Evolutionary conservation across 495 filamentous ascomycete species (phyloP), one percentile per base, ranked within the genome.

Genomic region (Penicillium verhagenii): DNA sequence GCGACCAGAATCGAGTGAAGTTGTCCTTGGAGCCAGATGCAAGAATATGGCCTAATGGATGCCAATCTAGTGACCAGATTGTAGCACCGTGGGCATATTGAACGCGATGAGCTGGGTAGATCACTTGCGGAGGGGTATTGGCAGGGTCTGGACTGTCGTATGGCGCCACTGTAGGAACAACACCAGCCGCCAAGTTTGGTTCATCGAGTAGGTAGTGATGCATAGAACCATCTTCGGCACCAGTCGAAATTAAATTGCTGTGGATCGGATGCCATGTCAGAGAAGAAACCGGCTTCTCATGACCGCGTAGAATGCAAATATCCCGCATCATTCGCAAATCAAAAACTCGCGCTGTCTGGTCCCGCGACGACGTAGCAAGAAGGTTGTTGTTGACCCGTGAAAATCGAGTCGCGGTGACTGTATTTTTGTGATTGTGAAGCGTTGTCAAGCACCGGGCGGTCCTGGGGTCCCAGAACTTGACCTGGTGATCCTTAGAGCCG

Each of bases 1-100:
- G 84, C 13, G 91, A 89, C 94, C 94, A 98, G 75, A 98, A 98
- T 29, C 93, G 84, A 7, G 94, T 97, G 42, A 95, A 90, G 43
- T 93, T 87, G 70, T 98, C 94, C 68, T 98, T 98, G 2, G 93
- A 96, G 4, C 94, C 94, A n/a, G 94, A 96, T n/a, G 92, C 91
- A 23, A 98, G 80, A 54, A 98, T 93, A 63, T 98, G 94, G 19
- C 94, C 94, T 0, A 97, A 77, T 1, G 94, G 94, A 63, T 98
- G 94, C 90, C 94, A 98, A 75, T 96, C 91, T 20, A 98, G 78
- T 4, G 91, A 92, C 94, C 94, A 98, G 52, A 98, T 93, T 9
- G 92, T 87, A 59, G 90, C 92, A 35, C 92, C 90, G 61, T 98
- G 94, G 1, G 94, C 94, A 54, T 87, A 92, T 31, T 87, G 83